These are phyloP conservation scores for Phytophthora boehmeriae DNA, from an alignment of 352 stramenopile species.

Conservation along the genomic window DNA sequence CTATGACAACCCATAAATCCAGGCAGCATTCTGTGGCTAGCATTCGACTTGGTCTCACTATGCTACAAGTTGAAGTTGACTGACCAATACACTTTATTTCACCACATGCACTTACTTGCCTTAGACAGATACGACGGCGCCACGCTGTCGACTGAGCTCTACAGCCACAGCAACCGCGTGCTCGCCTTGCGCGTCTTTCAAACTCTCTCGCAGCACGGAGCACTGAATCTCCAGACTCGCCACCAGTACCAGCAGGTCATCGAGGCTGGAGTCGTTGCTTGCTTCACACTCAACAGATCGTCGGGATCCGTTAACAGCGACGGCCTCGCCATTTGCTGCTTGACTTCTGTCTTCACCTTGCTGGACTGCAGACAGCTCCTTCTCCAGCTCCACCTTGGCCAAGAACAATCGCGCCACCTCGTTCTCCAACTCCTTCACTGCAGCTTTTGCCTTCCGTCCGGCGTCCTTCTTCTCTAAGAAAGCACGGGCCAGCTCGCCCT, in stretches of 20 bases:
- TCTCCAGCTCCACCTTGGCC: slow-evolving; percentile 60
- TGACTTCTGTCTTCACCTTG: slow-evolving; percentile 1
- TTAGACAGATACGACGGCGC: slow-evolving; percentile 40
- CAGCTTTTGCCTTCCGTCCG: slow-evolving; percentile 57
- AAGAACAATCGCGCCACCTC: slow-evolving; percentile 60
- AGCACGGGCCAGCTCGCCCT: slow-evolving; percentile 56
- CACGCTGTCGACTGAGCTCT: slow-evolving; percentile 36
- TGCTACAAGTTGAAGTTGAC: slow-evolving; percentile 5
- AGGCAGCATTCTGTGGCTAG: no score
- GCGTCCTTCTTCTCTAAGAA: slow-evolving; percentile 59
- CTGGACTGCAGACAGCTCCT: slow-evolving; percentile 26
- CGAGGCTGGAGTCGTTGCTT: slow-evolving; percentile 35
- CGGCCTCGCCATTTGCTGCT: slow-evolving; percentile 13
- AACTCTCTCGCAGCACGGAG: slow-evolving; percentile 51
- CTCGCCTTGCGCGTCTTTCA: slow-evolving; percentile 45
- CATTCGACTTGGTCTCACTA: slow-evolving; percentile 9
- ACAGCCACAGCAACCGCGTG: slow-evolving; percentile 42
- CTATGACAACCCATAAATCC: no score
- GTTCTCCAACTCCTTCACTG: slow-evolving; percentile 60
- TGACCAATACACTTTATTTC: background rate
- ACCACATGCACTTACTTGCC: background rate
- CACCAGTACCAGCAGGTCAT: slow-evolving; percentile 66
- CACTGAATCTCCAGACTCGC: slow-evolving; percentile 80
- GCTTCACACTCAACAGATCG: slow-evolving; percentile 16
- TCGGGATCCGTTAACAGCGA: slow-evolving; percentile 15